These are phyloP conservation scores for Parietaria judaica DNA, from an alignment of 306 rosid species.

Conservation along the genomic window DNA sequence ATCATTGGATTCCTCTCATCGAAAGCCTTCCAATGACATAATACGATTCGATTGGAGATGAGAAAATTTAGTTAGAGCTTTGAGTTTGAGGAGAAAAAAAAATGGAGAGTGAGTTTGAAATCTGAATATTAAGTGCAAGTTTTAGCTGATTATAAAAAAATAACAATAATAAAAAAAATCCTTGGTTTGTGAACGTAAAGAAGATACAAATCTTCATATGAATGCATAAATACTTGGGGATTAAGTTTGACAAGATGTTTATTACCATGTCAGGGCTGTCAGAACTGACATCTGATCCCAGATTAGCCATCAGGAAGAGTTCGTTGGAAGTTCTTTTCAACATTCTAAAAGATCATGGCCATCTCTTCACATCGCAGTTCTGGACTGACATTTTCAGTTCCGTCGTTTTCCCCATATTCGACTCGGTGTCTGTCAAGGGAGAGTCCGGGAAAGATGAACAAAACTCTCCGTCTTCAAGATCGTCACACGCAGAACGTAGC, in stretches of 20 bases:
- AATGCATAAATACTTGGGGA: too few relatives aligned
- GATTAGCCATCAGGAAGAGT: slow-evolving; percentile 93
- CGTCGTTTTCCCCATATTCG: slow-evolving; percentile 74
- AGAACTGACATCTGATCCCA: slow-evolving; percentile 81
- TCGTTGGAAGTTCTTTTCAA: slow-evolving; percentile 96
- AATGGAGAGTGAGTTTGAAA: too few relatives aligned
- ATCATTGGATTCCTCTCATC: too few relatives aligned
- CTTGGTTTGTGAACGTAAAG: too few relatives aligned
- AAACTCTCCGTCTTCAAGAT: slow-evolving; percentile 31
- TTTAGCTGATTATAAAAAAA: too few relatives aligned
- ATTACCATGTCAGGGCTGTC: slow-evolving; percentile 62
- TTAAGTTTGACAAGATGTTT: neutral
- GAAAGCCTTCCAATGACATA: too few relatives aligned
- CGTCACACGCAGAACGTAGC: slow-evolving; percentile 49
- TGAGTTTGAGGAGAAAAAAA: too few relatives aligned
- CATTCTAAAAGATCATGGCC: slow-evolving; percentile 93
- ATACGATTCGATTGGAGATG: too few relatives aligned
- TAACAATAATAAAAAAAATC: too few relatives aligned
- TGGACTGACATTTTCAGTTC: slow-evolving; percentile 69
- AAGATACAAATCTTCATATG: neutral
- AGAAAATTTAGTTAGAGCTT: too few relatives aligned
- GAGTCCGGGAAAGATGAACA: slow-evolving; percentile 33
- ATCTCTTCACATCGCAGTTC: slow-evolving; percentile 67
- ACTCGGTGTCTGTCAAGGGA: slow-evolving; percentile 36
- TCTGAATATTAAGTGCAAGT: too few relatives aligned